These are phyloP conservation scores for Kurtzmaniella natalensis DNA, from an alignment of 1,139 yeast genomes.

Conservation along the genomic window DNA sequence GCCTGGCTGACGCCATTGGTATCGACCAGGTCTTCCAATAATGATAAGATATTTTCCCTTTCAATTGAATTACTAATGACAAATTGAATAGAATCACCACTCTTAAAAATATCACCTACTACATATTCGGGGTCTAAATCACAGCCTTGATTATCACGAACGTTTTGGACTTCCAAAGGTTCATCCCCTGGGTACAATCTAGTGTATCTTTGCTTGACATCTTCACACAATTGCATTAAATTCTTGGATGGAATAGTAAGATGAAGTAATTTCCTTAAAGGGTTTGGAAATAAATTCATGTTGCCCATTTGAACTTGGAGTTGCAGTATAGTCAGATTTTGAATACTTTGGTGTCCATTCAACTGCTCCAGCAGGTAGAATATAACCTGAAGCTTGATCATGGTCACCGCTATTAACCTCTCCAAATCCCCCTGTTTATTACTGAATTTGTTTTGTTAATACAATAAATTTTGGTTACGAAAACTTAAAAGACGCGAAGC, in stretches of 20 bases:
- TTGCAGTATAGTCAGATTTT: conserved; percentile 1
- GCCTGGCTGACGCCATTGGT: too few species aligned
- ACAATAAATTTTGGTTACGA: too few species aligned
- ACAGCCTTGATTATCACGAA: conserved; percentile 63
- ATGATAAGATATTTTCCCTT: background rate
- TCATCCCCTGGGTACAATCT: conserved; percentile 62
- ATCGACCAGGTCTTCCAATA: background rate
- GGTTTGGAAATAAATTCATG: background rate
- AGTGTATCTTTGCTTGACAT: conserved; percentile 46
- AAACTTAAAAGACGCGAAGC: conserved; percentile 1
- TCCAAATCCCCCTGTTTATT: too few species aligned
- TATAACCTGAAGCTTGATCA: conserved; percentile 8
- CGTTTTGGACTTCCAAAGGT: conserved; percentile 45
- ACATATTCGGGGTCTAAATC: conserved; percentile 75
- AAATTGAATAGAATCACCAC: conserved; percentile 53
- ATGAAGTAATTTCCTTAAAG: conserved; percentile 52
- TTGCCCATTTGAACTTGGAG: conserved; percentile 1
- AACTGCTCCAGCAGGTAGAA: conserved; percentile 4
- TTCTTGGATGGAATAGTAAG: conserved; percentile 46
- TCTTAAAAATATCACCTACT: conserved; percentile 57
- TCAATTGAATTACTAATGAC: conserved; percentile 40
- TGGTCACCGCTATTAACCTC: too few species aligned
- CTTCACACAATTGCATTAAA: conserved; percentile 45
- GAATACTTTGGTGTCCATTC: conserved; percentile 2
- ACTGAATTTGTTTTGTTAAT: too few species aligned